Percentiles rank a stretch among this genome's conserved stretches.
Conservation (phyloP, 108 stramenopile genomes). For the Aurantiochytrium sp. region DNA sequence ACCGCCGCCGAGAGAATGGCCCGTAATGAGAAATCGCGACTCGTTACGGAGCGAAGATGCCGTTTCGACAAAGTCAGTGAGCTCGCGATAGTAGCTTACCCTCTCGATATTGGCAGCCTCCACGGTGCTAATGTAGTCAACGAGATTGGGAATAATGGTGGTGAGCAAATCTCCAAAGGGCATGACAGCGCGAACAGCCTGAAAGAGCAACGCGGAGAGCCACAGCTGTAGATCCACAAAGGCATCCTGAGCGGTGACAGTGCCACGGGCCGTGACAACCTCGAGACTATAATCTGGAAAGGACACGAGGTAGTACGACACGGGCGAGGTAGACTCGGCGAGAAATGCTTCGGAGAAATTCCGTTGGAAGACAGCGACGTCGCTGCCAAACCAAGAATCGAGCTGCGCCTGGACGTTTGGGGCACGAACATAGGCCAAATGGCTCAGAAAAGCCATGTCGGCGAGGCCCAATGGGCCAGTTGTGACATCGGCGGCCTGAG, state of each 20-base stretch:
- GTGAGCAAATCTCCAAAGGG: conserved; percentile 60
- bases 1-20: conserved; percentile 57
- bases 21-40: conserved; percentile 25
- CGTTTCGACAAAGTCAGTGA: conserved; percentile 25
- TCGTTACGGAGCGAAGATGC: neutral
- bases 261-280: conserved; percentile 63
- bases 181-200: conserved; percentile 49
- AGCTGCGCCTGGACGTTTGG: conserved; percentile 32
- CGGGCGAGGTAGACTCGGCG: neutral
- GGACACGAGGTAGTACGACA: neutral
- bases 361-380: conserved; percentile 36
- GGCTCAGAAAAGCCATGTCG: neutral
- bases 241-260: conserved; percentile 60
- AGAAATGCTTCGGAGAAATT: conserved; percentile 37
- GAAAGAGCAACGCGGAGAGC: conserved; percentile 56
- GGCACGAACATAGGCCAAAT: conserved; percentile 37
- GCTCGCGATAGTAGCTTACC: conserved; percentile 43
- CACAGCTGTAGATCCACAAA: conserved; percentile 65
- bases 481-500: neutral
- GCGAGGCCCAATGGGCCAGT: neutral
- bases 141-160: conserved; percentile 52
- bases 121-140: conserved; percentile 33
- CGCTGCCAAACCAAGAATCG: conserved; percentile 59
- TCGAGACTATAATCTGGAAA: conserved; percentile 5
- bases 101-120: conserved; percentile 26